A percentile compares a stretch with the other conserved stretches of the same genome.
These are phyloP conservation scores for Coemansia sp. DNA, from an alignment of 371 early-diverging fungal genomes.

Conservation along the genomic window DNA sequence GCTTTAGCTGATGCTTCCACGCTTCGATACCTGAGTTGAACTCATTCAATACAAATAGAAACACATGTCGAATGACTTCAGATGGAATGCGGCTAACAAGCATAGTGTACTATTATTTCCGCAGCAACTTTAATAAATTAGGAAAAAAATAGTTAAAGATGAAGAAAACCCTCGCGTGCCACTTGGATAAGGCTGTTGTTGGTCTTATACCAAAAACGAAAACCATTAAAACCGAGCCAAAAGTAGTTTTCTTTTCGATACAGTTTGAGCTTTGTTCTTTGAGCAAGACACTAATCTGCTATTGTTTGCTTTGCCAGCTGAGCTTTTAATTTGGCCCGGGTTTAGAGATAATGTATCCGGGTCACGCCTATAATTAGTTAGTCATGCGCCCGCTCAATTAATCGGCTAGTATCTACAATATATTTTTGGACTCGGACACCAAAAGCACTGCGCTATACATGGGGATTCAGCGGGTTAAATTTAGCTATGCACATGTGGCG, in stretches of 20 bases:
- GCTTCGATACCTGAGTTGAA: too few species aligned
- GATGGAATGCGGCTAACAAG: neutral
- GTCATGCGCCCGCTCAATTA: neutral
- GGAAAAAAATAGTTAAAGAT: too few species aligned
- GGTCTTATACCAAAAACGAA: too few species aligned
- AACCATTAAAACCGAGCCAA: too few species aligned
- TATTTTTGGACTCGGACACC: neutral
- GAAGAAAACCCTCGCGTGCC: too few species aligned
- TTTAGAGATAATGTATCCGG: neutral
- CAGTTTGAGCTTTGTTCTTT: too few species aligned
- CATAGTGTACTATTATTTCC: neutral
- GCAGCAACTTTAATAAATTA: neutral
- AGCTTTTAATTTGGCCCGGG: neutral
- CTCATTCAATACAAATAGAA: neutral
- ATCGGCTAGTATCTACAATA: neutral
- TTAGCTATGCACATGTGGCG: neutral
- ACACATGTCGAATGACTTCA: neutral
- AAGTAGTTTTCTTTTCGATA: too few species aligned
- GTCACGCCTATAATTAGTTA: neutral
- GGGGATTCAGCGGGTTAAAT: neutral
- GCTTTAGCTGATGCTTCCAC: constrained; percentile 2
- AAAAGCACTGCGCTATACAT: too few species aligned
- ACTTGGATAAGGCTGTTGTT: too few species aligned
- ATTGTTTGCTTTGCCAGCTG: neutral
- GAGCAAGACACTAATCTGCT: too few species aligned